Conservation (phyloP, 2,329 filamentous ascomycete species). For the Phyllosticta citriasiana region DNA sequence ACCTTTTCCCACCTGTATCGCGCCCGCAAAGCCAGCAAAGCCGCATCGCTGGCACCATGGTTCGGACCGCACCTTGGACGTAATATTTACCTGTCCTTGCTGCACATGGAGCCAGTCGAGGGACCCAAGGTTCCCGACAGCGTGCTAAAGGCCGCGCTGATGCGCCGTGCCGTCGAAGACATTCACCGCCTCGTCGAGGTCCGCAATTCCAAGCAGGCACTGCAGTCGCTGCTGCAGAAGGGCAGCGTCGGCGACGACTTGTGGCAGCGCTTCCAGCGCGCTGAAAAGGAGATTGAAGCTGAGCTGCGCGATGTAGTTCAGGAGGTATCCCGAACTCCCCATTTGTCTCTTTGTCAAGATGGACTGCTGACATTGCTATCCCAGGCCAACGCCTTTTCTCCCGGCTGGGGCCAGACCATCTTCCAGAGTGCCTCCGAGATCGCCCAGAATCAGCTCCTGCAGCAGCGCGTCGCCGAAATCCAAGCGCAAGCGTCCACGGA, state of each 20-base stretch:
- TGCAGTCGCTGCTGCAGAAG: conserved; percentile 71
- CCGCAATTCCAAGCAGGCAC: conserved; percentile 77
- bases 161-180: conserved; percentile 84
- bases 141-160: conserved; percentile 75
- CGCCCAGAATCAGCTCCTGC: conserved; percentile 69
- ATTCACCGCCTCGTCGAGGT: conserved; percentile 86
- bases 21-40: conserved; percentile 73
- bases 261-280: conserved; percentile 82
- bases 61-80: conserved; percentile 84
- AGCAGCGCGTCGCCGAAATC: conserved; percentile 64
- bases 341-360: background rate
- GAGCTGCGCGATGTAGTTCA: conserved; percentile 88
- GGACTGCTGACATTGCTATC: conserved; percentile 14
- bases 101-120: conserved; percentile 63
- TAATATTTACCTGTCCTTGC: conserved; percentile 86
- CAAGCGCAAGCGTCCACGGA: conserved; percentile 62
- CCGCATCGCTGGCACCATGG: conserved; percentile 84
- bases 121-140: conserved; percentile 65
- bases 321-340: conserved; percentile 51
- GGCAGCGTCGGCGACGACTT: conserved; percentile 94
- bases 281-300: conserved; percentile 96
- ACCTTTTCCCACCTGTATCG: conserved; percentile 91
- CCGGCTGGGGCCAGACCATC: conserved; percentile 86
- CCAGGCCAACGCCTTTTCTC: conserved; percentile 80
- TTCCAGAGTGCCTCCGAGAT: conserved; percentile 98